These are phyloP conservation scores for Dothideomycetidae sp. DNA, from an alignment of 2,329 filamentous ascomycete genomes.

Conservation along the genomic window DNA sequence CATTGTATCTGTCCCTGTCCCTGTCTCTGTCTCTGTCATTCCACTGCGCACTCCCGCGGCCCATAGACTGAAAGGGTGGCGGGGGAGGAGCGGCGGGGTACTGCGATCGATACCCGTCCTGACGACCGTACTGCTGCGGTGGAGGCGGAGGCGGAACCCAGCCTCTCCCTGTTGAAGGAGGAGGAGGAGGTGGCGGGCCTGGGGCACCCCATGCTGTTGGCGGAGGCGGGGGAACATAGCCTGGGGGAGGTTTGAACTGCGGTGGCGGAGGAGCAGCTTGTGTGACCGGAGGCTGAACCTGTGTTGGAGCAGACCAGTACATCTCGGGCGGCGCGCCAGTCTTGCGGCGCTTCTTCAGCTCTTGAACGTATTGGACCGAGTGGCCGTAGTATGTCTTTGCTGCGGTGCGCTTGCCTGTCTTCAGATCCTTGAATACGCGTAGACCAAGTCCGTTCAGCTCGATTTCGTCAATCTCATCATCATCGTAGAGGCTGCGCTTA, in stretches of 20 bases:
- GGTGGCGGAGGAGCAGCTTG: neutral
- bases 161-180: neutral
- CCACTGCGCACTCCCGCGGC: too few species aligned
- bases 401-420: constrained; percentile 5
- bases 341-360: constrained; percentile 7
- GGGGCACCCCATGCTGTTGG: constrained; percentile 19
- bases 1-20: too few species aligned
- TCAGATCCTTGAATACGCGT: constrained; percentile 1
- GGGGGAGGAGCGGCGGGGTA: neutral
- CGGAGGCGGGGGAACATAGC: neutral
- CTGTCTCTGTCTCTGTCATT: too few species aligned
- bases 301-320: neutral
- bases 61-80: neutral
- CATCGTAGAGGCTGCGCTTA: constrained; percentile 1
- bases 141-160: constrained; percentile 1
- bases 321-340: constrained; percentile 1
- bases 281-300: neutral
- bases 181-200: constrained; percentile 4
- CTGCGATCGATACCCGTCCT: too few species aligned
- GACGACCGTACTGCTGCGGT: neutral
- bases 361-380: constrained; percentile 6
- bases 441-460: constrained; percentile 12
- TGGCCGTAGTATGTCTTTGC: constrained; percentile 12
- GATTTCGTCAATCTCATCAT: neutral
- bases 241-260: neutral